A percentile compares a stretch with the other conserved stretches of the same genome.
These are phyloP conservation scores for Sarocladiaceae sp. DNA, from an alignment of 2,329 filamentous ascomycete genomes.

Conservation along the genomic window DNA sequence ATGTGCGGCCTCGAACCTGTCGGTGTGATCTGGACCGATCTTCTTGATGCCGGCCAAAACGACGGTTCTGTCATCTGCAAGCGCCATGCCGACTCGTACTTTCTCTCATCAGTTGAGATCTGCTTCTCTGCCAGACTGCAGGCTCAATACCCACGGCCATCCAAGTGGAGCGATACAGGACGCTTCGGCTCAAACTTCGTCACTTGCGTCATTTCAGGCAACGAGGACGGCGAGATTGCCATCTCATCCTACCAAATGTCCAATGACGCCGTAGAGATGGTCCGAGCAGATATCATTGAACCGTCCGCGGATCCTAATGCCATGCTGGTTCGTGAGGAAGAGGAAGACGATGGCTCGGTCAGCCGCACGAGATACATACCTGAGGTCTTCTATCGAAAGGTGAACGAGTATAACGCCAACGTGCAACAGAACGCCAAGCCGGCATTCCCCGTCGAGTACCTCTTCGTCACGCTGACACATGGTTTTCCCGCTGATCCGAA, in stretches of 20 bases:
- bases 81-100: conserved; percentile 91
- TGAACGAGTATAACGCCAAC: conserved; percentile 94
- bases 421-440: conserved; percentile 98
- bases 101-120: conserved; percentile 85
- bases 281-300: conserved; percentile 88
- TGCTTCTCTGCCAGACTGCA: conserved; percentile 84
- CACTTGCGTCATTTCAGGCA: conserved; percentile 91
- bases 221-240: conserved; percentile 79
- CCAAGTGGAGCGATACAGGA: conserved; percentile 95
- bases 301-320: conserved; percentile 86
- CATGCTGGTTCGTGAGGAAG: conserved; percentile 91
- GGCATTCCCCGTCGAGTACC: conserved; percentile 91
- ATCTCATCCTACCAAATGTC: conserved; percentile 93
- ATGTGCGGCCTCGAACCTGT: conserved; percentile 82
- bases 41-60: conserved; percentile 72
- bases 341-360: conserved; percentile 67
- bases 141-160: conserved; percentile 78
- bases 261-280: conserved; percentile 95
- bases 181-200: conserved; percentile 95
- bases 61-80: conserved; percentile 91
- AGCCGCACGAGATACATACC: conserved; percentile 83
- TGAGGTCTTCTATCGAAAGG: conserved; percentile 90
- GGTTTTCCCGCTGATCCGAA: conserved; percentile 81
- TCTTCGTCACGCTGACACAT: conserved; percentile 92
- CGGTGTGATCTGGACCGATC: conserved; percentile 91